Conservation (phyloP, 805 yeast species). For the Zygoascus tannicola region DNA sequence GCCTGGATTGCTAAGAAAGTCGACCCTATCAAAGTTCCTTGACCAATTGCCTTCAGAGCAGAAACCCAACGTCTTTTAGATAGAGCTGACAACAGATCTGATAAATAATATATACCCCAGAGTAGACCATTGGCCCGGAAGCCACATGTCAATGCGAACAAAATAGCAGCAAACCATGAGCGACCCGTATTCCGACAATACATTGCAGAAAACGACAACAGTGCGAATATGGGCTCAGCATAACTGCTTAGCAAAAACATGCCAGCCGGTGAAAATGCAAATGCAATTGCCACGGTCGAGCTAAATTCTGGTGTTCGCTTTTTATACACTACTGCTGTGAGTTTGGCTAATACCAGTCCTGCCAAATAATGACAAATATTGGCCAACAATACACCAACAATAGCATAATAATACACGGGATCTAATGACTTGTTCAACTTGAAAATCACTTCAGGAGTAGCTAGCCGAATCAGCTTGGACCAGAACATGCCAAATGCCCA, state of each 20-base stretch:
- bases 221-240: constrained; percentile 64
- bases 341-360: constrained; percentile 38
- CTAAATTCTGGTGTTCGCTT: constrained; percentile 24
- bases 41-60: constrained; percentile 27
- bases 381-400: constrained; percentile 41
- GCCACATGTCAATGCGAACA: constrained; percentile 48
- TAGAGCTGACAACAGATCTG: constrained; percentile 38
- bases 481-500: constrained; percentile 80
- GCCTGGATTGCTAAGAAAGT: constrained; percentile 41
- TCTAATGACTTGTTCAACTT: constrained; percentile 4
- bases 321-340: constrained; percentile 32
- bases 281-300: constrained; percentile 35
- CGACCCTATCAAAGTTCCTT: constrained; percentile 48
- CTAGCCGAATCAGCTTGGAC: constrained; percentile 41
- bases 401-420: constrained; percentile 28
- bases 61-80: constrained; percentile 2
- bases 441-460: constrained; percentile 6
- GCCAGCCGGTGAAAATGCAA: constrained; percentile 67
- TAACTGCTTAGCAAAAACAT: constrained; percentile 66
- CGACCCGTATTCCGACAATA: constrained; percentile 37
- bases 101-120: constrained; percentile 56
- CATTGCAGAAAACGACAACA: constrained; percentile 50
- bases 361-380: constrained; percentile 45
- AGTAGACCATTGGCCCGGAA: constrained; percentile 71
- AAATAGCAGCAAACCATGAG: constrained; percentile 42